Percentiles rank a stretch among this genome's conserved stretches.
These are phyloP conservation scores for Paracorniculantispora psalliotae DNA, from an alignment of 2,329 filamentous ascomycete species.

Conservation along the genomic window DNA sequence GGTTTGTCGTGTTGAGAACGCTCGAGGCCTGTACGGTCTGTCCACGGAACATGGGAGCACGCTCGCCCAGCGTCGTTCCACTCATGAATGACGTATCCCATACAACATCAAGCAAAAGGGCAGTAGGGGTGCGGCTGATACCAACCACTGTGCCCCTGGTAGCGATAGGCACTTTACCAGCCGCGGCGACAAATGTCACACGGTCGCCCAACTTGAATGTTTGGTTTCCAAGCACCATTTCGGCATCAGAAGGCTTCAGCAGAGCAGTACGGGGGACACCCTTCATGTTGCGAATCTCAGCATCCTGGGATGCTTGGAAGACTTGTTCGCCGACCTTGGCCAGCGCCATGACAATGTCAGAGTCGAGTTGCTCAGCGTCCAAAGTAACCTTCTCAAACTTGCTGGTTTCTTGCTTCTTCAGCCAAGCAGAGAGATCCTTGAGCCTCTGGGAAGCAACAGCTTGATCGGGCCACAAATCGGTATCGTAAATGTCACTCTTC, in stretches of 20 bases:
- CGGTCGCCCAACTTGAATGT: conserved; percentile 81
- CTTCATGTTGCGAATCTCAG: conserved; percentile 64
- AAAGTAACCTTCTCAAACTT: conserved; percentile 93
- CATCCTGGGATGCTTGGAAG: conserved; percentile 45
- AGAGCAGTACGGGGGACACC: conserved; percentile 82
- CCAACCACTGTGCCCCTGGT: conserved; percentile 91
- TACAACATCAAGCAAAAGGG: conserved; percentile 80
- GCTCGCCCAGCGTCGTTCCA: conserved; percentile 82
- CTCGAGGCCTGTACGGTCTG: conserved; percentile 85
- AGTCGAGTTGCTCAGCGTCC: conserved; percentile 94
- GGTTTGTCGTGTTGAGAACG: conserved; percentile 80
- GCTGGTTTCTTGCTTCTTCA: conserved; percentile 87
- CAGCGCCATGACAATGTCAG: conserved; percentile 76
- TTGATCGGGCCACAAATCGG: conserved; percentile 74
- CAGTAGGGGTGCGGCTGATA: conserved; percentile 80
- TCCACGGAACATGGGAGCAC: conserved; percentile 88
- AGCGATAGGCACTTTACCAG: conserved; percentile 91
- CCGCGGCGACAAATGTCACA: conserved; percentile 86
- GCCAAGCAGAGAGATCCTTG: conserved; percentile 90
- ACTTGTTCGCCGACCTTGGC: conserved; percentile 68
- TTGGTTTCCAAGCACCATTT: conserved; percentile 84
- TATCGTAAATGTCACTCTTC: conserved; percentile 76
- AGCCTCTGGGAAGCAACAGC: conserved; percentile 71
- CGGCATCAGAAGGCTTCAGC: conserved; percentile 91
- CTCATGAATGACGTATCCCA: conserved; percentile 98